Evolutionary conservation across 1,284 basidiomycete species (phyloP), one percentile per base, ranked within the genome.

Genomic region (Sporisorium exsertum): DNA sequence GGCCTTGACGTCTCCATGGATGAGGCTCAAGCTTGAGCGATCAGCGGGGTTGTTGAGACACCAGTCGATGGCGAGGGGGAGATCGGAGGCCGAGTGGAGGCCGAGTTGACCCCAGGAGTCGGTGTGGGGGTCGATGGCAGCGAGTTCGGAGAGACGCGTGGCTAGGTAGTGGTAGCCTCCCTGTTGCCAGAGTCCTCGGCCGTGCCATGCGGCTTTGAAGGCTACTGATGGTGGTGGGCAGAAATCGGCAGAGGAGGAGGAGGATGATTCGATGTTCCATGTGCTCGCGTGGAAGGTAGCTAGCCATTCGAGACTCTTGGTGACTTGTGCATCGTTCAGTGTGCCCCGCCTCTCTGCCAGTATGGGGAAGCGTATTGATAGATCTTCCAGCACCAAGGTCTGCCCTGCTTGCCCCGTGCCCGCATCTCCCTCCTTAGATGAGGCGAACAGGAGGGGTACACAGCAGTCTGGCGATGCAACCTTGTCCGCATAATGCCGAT

Each of bases 1-100:
- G 2, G 70, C 55, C 33, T 80, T 80, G 15, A 78, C 78, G 42
- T 80, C 77, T 45, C 78, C 78, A 54, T 80, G 78, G 13, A 78
- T 54, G 22, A 80, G 50, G n/a, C 66, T 77, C 1, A 65, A 24
- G 1, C 61, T 12, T 0, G 49, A 15, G 4, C 60, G 60, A 12
- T 62, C 46, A 0, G 32, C 9, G 2, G 69, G 69, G 42, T 72
- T 73, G 69, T 60, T 60, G 55, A 78, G 67, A 33, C 59, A 57
- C 55, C 60, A 72, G 18, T 78, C 74, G 12, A 77, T 27, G 26
- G 51, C 54, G 15, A n/a, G 8, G 13, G 75, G 62, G 0, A 77
- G 51, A 2, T 53, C 46, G 16, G 60, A 63, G 24, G 46, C 47
- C 9, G 58, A 29, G 37, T 74, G 67, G 0, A 74, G 68, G 18